A percentile compares a stretch with the other conserved stretches of the same genome.
Evolutionary conservation across 306 rosid species (phyloP).

Genomic region (Vachellia collinsii): DNA sequence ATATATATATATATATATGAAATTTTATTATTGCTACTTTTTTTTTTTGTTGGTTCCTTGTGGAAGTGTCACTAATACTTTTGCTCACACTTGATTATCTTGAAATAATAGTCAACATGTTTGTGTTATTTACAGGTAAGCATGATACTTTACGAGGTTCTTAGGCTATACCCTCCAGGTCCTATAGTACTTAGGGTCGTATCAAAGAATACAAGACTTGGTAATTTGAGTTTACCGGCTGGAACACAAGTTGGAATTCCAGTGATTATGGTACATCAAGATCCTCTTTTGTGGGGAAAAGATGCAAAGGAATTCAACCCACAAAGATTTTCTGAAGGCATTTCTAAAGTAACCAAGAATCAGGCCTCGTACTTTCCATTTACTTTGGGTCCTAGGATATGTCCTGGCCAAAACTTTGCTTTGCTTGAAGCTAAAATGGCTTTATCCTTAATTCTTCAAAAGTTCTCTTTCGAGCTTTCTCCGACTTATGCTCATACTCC

Average conservation of each 20-base stretch:
- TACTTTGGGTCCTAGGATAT: neutral
- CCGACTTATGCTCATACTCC: neutral
- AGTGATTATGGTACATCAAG: neutral
- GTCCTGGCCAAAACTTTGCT: too few species aligned
- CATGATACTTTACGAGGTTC: neutral
- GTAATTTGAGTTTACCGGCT: neutral
- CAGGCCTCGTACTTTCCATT: neutral
- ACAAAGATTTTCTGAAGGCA: neutral
- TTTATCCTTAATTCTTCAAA: too few species aligned
- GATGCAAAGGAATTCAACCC: neutral
- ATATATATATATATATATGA: too few species aligned
- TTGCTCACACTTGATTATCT: neutral
- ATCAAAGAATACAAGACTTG: neutral
- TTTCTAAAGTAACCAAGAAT: neutral
- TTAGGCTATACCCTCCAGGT: neutral
- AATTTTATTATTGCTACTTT: too few species aligned
- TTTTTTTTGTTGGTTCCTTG: neutral
- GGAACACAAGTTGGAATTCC: neutral
- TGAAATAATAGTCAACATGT: too few species aligned
- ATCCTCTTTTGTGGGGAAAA: neutral
- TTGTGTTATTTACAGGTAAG: neutral
- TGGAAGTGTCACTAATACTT: neutral
- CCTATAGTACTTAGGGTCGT: neutral
- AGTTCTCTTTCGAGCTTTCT: too few species aligned
- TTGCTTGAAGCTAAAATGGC: too few species aligned